Base-by-base conservation (phyloP, 306 rosid species). In the Elaeagnus macrophylla region DNA sequence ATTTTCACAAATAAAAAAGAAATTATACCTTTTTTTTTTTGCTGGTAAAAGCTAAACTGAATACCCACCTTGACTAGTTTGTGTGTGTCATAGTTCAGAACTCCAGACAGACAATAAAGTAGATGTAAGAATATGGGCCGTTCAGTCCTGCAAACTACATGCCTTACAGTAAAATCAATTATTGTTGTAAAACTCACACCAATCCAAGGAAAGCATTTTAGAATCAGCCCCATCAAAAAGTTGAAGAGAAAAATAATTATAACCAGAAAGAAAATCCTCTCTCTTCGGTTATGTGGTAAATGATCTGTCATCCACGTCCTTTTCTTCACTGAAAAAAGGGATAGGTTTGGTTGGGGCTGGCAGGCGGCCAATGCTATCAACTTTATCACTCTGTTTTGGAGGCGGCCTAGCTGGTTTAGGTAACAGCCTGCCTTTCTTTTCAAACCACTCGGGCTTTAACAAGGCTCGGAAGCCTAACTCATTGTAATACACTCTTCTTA, bases 371-470 rank as follows among this genome's bases (percentile, higher is more conserved):
- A 82, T 80, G 79, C 97, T 86, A 65, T 90, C 94, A 5, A 83
- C 89, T 69, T 78, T 81, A 55, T 90, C 95, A 67, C 8, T 66
- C 51, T 76, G 97, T 70, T 90, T 90, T 5, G 94, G 97, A 0
- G 97, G 97, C 52, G 97, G 95, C 73, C 97, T 77, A 12, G 95
- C 97, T 40, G 95, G 94, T 72, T 74, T 84, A 19, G 97, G 97
- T 76, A 90, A 75, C 68, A 83, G 67, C 56, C 97, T 79, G 51
- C 97, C 97, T 65, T 86, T 90, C 86, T 90, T 90, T 54, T 83
- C 95, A 56, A 90, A 90, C 97, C 97, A 90, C 75, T 90, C 91
- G 0, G 95, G 97, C 59, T 67, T 81, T 55, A 86, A 59, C 65
- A 90, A 75, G 49, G 97, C 97, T 65, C 72, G 74, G 2, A 90